These are phyloP conservation scores for Boletus insuetus DNA, from an alignment of 768 basidiomycete genomes.

Conservation along the genomic window DNA sequence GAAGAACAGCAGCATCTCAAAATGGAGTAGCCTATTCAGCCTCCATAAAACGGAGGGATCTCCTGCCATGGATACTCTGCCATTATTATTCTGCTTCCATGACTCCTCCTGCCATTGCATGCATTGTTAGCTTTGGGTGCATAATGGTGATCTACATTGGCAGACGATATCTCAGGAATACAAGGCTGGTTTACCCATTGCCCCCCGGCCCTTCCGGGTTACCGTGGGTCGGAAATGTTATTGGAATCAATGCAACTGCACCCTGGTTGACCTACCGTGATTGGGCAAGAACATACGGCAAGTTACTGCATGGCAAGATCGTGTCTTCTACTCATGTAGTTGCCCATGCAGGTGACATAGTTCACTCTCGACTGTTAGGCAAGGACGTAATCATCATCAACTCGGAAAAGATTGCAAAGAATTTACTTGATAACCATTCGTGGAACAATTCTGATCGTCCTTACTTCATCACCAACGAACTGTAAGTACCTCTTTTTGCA, in stretches of 20 bases:
- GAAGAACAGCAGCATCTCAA: not conserved
- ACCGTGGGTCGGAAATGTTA: conserved; percentile 1
- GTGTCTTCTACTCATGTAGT: conserved; percentile 30
- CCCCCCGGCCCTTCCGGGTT: not conserved
- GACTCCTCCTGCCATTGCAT: not conserved
- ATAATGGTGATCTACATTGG: not conserved
- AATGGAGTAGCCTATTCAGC: not conserved
- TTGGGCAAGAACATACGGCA: conserved; percentile 36
- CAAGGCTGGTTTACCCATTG: conserved; percentile 24
- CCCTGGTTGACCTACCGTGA: conserved; percentile 26
- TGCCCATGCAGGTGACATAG: conserved; percentile 30
- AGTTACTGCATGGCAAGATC: not conserved
- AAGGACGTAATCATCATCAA: conserved; percentile 40
- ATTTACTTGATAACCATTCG: conserved; percentile 36
- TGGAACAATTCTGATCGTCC: conserved; percentile 50
- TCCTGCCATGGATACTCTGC: not conserved
- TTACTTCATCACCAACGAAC: conserved; percentile 11
- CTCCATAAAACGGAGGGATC: not conserved
- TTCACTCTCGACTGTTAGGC: conserved; percentile 39
- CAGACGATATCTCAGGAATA: not conserved
- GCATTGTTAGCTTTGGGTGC: not conserved
- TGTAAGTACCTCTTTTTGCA: conserved; percentile 1
- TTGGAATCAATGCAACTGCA: not conserved
- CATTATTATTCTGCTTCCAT: not conserved
- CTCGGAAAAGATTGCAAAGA: conserved; percentile 2